Base-by-base conservation (phyloP, 2,329 filamentous ascomycete species). In the Verruconis gallopava region DNA sequence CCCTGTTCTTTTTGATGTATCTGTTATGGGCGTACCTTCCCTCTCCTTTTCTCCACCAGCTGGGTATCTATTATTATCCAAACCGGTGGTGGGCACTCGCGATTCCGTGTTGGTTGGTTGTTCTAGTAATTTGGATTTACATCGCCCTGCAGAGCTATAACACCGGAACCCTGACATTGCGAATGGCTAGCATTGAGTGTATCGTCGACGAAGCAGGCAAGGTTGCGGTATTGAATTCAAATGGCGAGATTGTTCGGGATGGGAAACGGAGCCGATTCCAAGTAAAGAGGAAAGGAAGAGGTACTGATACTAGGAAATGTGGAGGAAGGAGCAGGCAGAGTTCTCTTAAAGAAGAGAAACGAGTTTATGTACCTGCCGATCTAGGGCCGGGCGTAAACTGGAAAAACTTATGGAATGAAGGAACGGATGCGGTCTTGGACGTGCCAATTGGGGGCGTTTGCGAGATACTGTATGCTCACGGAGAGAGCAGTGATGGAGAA, bases 61-160 rank as follows among this genome's bases (percentile, higher is more conserved):
- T 98, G 44, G 89, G 91, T 15, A 93, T 98, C 44, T 80, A 86
- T 64, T 96, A 96, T 69, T 98, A 95, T 54, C 91, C 91, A 1
- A 86, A 95, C 60, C 77, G 91, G 37, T 98, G 91, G 91, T 98
- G 91, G 91, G 85, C 84, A 37, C 73, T 98, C 15, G 91, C 91
- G 1, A 77, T 95, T 12, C 91, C 91, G 0, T 80, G 83, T 4
- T 96, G 86, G 68, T 68, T 95, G 21, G 88, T 95, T 43, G 88
- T 91, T 72, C 65, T 79, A 36, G 69, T 96, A 22, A 72, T 91
- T 19, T 98, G 93, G 64, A 93, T 95, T 48, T 98, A 94, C 63
- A 78, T 94, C 6, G 91, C 91, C 32, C 74, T 98, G 25, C 86
- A 88, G 37, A 73, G 76, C 37, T 96, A 94, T 61, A 98, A 98